Percentiles rank a stretch among this genome's conserved stretches.
Conservation (phyloP, 2,329 filamentous ascomycete genomes). For the Zelopaecilomyces penicillatus region DNA sequence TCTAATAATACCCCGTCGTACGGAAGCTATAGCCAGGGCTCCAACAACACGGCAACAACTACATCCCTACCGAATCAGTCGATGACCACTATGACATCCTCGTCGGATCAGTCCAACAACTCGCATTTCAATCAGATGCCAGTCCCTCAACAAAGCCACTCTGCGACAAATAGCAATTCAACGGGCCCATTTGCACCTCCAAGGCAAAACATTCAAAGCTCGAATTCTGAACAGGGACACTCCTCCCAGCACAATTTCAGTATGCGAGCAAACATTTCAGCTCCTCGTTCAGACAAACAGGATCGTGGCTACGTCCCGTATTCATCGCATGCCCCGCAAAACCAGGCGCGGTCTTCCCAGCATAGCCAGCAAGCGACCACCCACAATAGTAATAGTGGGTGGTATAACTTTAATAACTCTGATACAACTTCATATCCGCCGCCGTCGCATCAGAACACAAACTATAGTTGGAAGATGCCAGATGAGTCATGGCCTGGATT, state of each 20-base stretch:
- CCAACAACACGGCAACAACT: conserved; percentile 11
- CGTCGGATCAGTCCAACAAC: conserved; percentile 4
- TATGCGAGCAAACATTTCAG: conserved; percentile 1
- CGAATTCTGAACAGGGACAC: neutral
- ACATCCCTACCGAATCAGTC: conserved; percentile 2
- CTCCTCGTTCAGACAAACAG: conserved; percentile 1
- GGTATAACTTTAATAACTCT: conserved; percentile 19
- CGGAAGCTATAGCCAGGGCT: conserved; percentile 20
- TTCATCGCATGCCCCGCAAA: conserved; percentile 4
- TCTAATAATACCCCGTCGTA: conserved; percentile 12
- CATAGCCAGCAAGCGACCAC: conserved; percentile 8
- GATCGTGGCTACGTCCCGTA: conserved; percentile 4
- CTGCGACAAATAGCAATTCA: too few species aligned
- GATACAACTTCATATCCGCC: conserved; percentile 11
- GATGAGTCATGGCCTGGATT: conserved; percentile 13
- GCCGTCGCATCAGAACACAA: conserved; percentile 13
- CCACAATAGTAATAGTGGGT: conserved; percentile 13
- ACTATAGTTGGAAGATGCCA: conserved; percentile 17
- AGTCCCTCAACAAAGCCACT: too few species aligned
- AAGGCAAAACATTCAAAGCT: conserved; percentile 1
- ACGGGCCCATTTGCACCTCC: neutral
- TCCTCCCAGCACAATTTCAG: conserved; percentile 2
- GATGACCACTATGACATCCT: neutral
- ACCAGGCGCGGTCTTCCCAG: conserved; percentile 9
- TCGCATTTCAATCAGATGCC: neutral